Base-by-base conservation (phyloP, 495 filamentous ascomycete species). In the Pseudoneurospora amorphoporcata region DNA sequence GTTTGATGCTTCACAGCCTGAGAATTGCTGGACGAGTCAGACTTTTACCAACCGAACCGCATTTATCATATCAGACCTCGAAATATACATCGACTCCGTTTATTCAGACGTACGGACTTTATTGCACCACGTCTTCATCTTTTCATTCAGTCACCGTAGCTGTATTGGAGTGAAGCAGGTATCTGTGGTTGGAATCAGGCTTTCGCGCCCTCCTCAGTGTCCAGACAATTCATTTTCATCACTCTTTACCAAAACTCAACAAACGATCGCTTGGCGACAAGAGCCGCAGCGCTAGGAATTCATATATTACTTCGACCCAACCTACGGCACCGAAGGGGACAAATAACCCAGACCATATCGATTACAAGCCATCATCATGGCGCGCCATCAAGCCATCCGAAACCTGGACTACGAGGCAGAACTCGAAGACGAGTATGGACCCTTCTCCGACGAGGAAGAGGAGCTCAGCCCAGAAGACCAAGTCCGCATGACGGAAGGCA, bases 391-490 rank as follows among this genome's bases (percentile, higher is more conserved):
- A 75, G 77, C 86, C 29, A 79, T 90, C 68, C 87, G 88, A 65
- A 87, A 86, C 74, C 75, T 91, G 71, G 88, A 91, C 73, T 83
- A 89, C 69, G 82, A 87, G 73, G 87, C 88, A 43, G 90, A 87
- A 74, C 75, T 90, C 17, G 87, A 90, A 70, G 87, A 90, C 76
- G 89, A 85, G 73, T 87, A 91, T 29, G 84, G 81, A 23, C n/a
- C 45, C 38, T 85, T 81, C 4, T 83, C 85, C 23, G 81, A 86
- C 40, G 79, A 82, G 38, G 81, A 83, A 76, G 70, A 75, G 8
- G 88, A 87, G 70, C 77, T 92, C 70, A 89, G 84, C 68, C 80
- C 86, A 40, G 89, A 90, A 71, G 90, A 92, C 77, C 82, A 71
- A 75, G 81, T 75, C 43, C 84, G 89, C 68, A 84, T 94, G 85